Base-by-base conservation (phyloP, 176 grass and related monocot species). In the Themeda triandra region DNA sequence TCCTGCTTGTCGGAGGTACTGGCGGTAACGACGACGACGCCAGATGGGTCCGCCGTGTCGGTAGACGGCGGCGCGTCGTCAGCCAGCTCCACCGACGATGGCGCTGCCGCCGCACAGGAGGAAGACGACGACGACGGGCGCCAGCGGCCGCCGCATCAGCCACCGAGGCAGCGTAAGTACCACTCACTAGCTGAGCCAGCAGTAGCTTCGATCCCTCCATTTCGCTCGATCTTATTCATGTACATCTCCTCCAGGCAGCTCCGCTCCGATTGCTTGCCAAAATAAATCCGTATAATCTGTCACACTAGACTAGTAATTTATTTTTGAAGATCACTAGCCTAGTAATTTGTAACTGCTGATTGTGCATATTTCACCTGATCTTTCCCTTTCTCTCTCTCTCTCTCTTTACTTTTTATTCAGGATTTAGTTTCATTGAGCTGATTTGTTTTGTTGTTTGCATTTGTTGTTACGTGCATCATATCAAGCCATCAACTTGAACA, bases 61-160 rank as follows among this genome's bases (percentile, higher is more conserved):
- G 62, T 23, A 17, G 89, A 90, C 60, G 89, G 67, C 13, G 89
- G 51, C 64, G 78, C 84, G 13, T 90, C 75, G 46, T 87, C 69
- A n/a, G 79, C 89, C 37, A 87, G 69, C 84, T 90, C 89, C 80
- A 87, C 75, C 39, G 84, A 83, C 40, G 89, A 83, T n/a, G 87
- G 70, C 24, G 41, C 63, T 27, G 70, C 24, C 15, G 67, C 79
- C 13, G 67, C 73, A 27, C 78, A 31, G 82, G 87, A 86, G 25
- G 83, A 86, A 5, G 78, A 89, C 40, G 83, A 45, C 73, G 83
- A 60, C 60, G 84, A n/a, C n/a, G 18, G 13, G 79, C 67, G 74
- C 68, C 68, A 30, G 69, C 80, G 31, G 31, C 46, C 39, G 30
- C 84, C 21, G 19, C 37, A n/a, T n/a, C n/a, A 30, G 30, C 84